Base-by-base conservation (phyloP, 169 alveolate genomes). In the Condylostoma magnum region DNA sequence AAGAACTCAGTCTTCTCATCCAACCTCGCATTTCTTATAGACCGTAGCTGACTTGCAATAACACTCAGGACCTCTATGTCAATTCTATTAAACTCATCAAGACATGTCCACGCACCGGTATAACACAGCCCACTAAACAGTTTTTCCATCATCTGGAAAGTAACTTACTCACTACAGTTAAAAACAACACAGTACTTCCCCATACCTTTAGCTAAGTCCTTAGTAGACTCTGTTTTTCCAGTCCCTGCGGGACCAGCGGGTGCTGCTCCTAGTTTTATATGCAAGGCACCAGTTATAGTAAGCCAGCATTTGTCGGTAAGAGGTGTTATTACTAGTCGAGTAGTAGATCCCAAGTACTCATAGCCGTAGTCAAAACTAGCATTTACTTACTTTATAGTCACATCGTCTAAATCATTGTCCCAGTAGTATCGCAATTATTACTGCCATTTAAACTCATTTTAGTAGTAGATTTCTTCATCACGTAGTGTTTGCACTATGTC, bases 301-400 rank as follows among this genome's bases (percentile, higher is more conserved):
- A 96, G 89, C 97, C 97, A 96, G 76, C 99, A 96, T 72, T 96
- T 79, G 79, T 92, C 96, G 36, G 96, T 92, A 22, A 92, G 72
- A 48, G 96, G 91, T 53, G 96, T 91, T 47, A 91, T 88, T 46
- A 91, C 95, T 33, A 91, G 69, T 67, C 95, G 77, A 27, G 93
- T 82, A 10, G 92, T 81, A 18, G 91, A 87, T 47, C 96, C 96
- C 43, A 92, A 68, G 79, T 89, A 92, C 65, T 92, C 96, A 73
- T 84, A 75, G 3, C 94, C 92, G 65, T 88, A 88, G 38, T 66
- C 69, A 4, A 84, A 55, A 20, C 22, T 53, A 22, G 90, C 79
- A 73, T 72, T 84, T 0, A 84, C 91, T 80, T 94, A 89, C 36
- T 65, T 79, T n/a, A 86, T 76, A 8, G 65, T 12, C 50, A 90